Evolutionary conservation across 371 early-diverging fungal genomes (phyloP), one percentile per base, ranked within the genome.

Genomic region (Actinomortierella ambigua): DNA sequence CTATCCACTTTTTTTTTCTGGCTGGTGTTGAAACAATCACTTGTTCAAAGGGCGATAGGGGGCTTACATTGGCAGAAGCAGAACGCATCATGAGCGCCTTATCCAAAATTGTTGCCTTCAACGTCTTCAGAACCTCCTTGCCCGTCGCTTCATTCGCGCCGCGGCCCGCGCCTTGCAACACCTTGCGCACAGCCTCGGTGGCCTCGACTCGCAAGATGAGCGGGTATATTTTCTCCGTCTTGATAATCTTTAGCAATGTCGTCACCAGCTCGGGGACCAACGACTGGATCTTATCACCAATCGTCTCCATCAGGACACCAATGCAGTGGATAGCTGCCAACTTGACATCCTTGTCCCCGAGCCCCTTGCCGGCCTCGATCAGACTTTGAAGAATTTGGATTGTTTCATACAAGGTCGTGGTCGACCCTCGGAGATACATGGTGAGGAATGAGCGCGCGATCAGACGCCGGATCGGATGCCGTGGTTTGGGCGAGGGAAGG

Each of bases 111-210:
- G 90, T 90, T 15, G 81, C 28, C 42, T 85, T 84, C 13, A 93
- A 80, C 0, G 82, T 63, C 68, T 94, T 95, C 52, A 86, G 69
- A 14, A 93, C 70, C 22, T 97, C 98, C 62, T 89, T 92, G 44
- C 86, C 69, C 27, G 85, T 85, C 4, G 79, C 64, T 17, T 96
- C 97, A 0, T 79, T 81, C 14, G 89, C 84, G 11, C 89, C 91
- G 53, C 90, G 90, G 28, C 94, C 92, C 3, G 93, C 93, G 7
- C 94, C 95, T 47, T 81, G 83, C 13, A 97, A 62, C 28, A 90
- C 65, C 44, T 84, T 68, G 0, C 81, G 80, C 27, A 96, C 78
- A 15, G 94, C 85, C 29, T 84, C 77, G 42, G 91, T 75, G 4
- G 90, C 85, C 73, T 94, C 95, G 13, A 87, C 76, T 28, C 92